phyloP scores from a whole-genome alignment of 75 land plant genomes.

The Chamaecyparis obtusa region DNA sequence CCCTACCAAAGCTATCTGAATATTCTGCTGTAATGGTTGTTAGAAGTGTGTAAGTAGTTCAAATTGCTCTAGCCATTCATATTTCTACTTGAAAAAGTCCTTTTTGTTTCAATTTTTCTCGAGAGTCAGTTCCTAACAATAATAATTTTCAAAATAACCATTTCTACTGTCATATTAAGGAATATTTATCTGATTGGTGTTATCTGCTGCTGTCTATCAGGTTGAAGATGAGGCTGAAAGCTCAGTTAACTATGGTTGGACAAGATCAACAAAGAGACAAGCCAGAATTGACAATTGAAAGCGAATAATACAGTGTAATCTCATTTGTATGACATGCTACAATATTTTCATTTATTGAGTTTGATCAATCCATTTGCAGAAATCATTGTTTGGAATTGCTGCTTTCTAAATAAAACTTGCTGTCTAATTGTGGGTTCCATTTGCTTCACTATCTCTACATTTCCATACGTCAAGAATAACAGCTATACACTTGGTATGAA shows the following conservation, averaged over 20 bases:
- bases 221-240: not conserved
- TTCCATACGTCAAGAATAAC: not conserved
- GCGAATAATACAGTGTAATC: no score
- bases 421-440: not conserved
- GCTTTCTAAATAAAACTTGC: not conserved
- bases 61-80: not conserved
- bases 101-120: not conserved
- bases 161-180: not conserved
- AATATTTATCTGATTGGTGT: not conserved
- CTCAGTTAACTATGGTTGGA: not conserved
- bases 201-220: not conserved
- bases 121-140: not conserved
- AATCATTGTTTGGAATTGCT: no score
- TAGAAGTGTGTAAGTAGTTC: not conserved
- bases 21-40: not conserved
- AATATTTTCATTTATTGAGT: no score
- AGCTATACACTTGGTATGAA: no score
- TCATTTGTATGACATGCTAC: no score
- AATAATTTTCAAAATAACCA: not conserved
- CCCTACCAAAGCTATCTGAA: not conserved
- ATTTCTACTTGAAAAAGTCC: not conserved
- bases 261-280: not conserved
- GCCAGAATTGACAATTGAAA: not conserved
- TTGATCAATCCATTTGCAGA: no score
- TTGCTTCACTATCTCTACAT: not conserved